Evolutionary conservation across 495 filamentous ascomycete species (phyloP), one percentile per base, ranked within the genome.

Genomic region (Penicillium riverlandense): DNA sequence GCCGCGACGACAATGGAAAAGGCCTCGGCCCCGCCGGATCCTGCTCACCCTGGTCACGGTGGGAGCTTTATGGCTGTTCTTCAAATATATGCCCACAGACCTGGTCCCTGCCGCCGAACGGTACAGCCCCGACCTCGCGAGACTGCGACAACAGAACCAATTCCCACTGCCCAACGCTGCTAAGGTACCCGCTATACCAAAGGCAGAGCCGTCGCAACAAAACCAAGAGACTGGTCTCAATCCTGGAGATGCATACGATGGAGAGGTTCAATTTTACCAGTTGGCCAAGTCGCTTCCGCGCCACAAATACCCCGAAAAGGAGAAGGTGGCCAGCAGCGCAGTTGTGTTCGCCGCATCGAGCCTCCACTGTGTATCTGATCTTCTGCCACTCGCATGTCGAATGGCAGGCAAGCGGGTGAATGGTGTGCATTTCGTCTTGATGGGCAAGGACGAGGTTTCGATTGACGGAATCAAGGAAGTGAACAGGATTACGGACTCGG

Each of bases 41-140:
- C 29, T 74, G 6, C 32, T 74, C 12, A 55, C 49, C 5, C 9
- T 80, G 1, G 47, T 74, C 36, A 61, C 47, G 3, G 29, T 76
- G 22, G 61, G 74, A 35, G 45, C 69, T 7, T 8, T 80, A 8
- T 78, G 73, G 44, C 44, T 72, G 29, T 79, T 80, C 49, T 66
- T 77, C 57, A 76, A 76, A 48, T 66, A 77, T 52, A 75, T 80
- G 55, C 75, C 71, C 13, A 67, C 65, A 7, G 70, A 70, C 35
- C 46, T 72, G 9, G 40, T 47, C 12, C 66, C 63, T 37, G 62
- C 54, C 9, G 38, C 35, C 11, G 53, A 62, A 41, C 59, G 66
- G 44, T 60, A 56, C 37, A 53, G 57, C 41, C 57, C 59, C 15
- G 42, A 22, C 14, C 42, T 59, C 29, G 45, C 52, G 16, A 45